These are phyloP conservation scores for Mycosphaerella arachidis DNA, from an alignment of 2,329 filamentous ascomycete genomes.

Conservation along the genomic window DNA sequence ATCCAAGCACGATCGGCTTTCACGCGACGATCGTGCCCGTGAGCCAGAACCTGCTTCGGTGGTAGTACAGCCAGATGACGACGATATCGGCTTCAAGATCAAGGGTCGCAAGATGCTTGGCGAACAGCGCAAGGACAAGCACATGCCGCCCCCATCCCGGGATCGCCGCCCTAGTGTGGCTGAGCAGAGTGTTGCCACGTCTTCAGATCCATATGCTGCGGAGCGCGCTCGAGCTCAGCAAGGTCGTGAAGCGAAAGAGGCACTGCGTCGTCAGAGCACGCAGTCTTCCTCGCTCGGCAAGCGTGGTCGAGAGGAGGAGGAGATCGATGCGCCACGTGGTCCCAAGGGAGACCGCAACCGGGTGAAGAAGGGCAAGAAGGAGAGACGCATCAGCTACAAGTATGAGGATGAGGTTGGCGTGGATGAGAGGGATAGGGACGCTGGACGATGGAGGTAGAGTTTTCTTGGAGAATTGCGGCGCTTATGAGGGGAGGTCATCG, in stretches of 20 bases:
- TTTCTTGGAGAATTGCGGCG: not conserved
- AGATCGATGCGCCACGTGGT: conserved; percentile 40
- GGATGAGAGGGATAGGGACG: conserved; percentile 5
- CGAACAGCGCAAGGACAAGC: conserved; percentile 16
- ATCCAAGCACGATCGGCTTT: conserved; percentile 39
- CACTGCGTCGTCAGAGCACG: conserved; percentile 56
- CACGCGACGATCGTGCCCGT: conserved; percentile 32
- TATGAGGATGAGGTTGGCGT: conserved; percentile 47
- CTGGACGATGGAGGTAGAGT: conserved; percentile 8
- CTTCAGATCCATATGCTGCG: conserved; percentile 31
- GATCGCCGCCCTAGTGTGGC: conserved; percentile 12
- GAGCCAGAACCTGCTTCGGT: conserved; percentile 18
- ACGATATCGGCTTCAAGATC: conserved; percentile 48
- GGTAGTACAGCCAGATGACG: conserved; percentile 24
- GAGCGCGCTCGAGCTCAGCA: conserved; percentile 31
- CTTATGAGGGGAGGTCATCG: not conserved
- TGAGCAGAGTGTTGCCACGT: conserved; percentile 8
- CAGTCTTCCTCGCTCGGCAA: conserved; percentile 36
- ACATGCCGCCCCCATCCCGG: conserved; percentile 27
- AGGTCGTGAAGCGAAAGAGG: conserved; percentile 58
- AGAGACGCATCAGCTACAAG: conserved; percentile 21
- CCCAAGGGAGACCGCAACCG: conserved; percentile 47
- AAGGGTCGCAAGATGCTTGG: conserved; percentile 36
- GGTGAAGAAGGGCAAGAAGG: conserved; percentile 46
- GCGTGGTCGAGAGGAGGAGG: conserved; percentile 24